Evolutionary conservation across 2,329 filamentous ascomycete species (phyloP).

Genomic region (Pseudopyricularia javanii): DNA sequence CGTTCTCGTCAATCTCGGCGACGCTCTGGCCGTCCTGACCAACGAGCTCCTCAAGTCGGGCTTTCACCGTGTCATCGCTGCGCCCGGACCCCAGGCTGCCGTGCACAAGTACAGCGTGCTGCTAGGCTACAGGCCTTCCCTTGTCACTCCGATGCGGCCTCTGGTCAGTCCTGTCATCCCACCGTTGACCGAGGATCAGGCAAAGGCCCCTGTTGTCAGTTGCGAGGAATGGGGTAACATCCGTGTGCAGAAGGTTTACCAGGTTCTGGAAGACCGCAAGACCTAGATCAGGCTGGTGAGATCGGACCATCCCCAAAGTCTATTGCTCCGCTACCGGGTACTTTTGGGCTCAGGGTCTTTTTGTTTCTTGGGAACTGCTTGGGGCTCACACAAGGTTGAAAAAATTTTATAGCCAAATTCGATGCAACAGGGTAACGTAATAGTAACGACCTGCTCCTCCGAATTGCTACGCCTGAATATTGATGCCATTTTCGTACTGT

Average conservation of each 20-base stretch:
- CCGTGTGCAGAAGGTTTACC: neutral
- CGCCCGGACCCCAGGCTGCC: neutral
- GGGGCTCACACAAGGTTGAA: no score
- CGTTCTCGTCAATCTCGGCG: neutral
- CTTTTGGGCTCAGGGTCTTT: no score
- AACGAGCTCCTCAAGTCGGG: neutral
- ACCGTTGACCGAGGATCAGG: neutral
- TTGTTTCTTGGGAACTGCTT: no score
- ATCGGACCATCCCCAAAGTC: no score
- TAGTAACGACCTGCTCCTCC: no score
- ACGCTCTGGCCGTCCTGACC: neutral
- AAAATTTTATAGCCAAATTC: no score
- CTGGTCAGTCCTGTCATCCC: neutral
- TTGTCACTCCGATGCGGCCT: neutral
- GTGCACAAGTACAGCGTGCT: neutral
- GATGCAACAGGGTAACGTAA: no score
- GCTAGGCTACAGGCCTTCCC: neutral
- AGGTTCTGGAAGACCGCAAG: neutral
- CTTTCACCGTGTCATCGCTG: neutral
- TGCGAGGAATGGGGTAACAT: neutral
- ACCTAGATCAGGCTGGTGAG: neutral
- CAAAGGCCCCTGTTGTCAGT: neutral
- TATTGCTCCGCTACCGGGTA: no score
- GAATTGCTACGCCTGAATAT: no score
- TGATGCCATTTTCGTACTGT: no score